phyloP scores from a whole-genome alignment of 768 basidiomycete genomes.

The Trametes cinnabarina region DNA sequence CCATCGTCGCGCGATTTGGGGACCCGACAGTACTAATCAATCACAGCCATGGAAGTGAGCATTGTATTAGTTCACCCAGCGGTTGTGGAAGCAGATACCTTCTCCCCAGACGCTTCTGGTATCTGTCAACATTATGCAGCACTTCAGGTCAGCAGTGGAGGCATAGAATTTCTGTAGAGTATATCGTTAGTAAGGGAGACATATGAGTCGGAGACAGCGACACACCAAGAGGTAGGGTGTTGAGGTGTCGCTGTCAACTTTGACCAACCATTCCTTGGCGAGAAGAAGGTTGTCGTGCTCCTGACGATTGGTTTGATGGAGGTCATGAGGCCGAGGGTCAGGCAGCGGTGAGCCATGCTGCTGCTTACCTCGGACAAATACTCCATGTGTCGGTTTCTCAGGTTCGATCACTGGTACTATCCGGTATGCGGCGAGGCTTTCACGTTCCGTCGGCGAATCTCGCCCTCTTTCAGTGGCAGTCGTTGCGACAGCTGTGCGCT shows the following conservation, averaged over 20 bases:
- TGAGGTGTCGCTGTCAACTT: constrained; percentile 55
- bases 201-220: constrained; percentile 22
- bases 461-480: no score
- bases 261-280: constrained; percentile 73
- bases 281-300: constrained; percentile 55
- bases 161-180: constrained; percentile 61
- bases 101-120: constrained; percentile 74
- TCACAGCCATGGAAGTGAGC: not conserved
- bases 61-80: not conserved
- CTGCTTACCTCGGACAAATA: constrained; percentile 32
- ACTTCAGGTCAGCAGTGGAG: constrained; percentile 54
- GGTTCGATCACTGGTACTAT: constrained; percentile 9
- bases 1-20: constrained; percentile 70
- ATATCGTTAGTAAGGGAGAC: not conserved
- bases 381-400: constrained; percentile 9
- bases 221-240: constrained; percentile 73
- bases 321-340: not conserved
- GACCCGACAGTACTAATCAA: constrained; percentile 23
- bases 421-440: not conserved
- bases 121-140: constrained; percentile 67
- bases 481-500: no score
- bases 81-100: constrained; percentile 42
- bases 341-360: constrained; percentile 30
- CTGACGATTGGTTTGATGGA: constrained; percentile 33
- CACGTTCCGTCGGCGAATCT: no score